Conservation (phyloP, 306 rosid genomes). For the Oxytropis ochrocephala region DNA sequence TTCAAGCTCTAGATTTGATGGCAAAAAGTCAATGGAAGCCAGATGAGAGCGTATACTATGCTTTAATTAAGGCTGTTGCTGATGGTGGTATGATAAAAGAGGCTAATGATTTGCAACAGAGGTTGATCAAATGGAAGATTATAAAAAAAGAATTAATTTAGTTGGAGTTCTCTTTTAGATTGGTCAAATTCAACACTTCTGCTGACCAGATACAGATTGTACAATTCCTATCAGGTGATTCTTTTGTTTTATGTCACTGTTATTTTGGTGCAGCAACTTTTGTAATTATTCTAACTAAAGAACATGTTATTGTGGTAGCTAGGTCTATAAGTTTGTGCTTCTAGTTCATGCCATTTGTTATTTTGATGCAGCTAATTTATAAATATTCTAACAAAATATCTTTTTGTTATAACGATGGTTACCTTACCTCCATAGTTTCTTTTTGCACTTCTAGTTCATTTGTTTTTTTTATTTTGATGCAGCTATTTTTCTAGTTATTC, state of each 20-base stretch:
- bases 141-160: constrained; percentile 31
- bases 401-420: background rate
- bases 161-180: constrained; percentile 17
- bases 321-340: background rate
- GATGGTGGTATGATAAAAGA: constrained; percentile 68
- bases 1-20: constrained; percentile 77
- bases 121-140: constrained; percentile 52
- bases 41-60: constrained; percentile 39
- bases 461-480: background rate
- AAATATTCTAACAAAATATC: background rate
- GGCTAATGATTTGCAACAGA: constrained; percentile 61
- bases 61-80: constrained; percentile 54
- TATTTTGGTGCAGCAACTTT: background rate
- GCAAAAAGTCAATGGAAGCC: constrained; percentile 47
- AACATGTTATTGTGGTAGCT: background rate
- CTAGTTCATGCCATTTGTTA: background rate
- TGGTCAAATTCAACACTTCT: constrained; percentile 19
- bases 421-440: background rate
- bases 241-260: background rate
- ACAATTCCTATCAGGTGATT: constrained; percentile 18
- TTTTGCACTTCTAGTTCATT: background rate
- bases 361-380: background rate
- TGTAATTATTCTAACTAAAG: background rate
- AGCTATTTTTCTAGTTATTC: background rate
- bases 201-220: constrained; percentile 16